Evolutionary conservation across 2,329 filamentous ascomycete genomes (phyloP).

Genomic region (Tolypocladium inflatum): DNA sequence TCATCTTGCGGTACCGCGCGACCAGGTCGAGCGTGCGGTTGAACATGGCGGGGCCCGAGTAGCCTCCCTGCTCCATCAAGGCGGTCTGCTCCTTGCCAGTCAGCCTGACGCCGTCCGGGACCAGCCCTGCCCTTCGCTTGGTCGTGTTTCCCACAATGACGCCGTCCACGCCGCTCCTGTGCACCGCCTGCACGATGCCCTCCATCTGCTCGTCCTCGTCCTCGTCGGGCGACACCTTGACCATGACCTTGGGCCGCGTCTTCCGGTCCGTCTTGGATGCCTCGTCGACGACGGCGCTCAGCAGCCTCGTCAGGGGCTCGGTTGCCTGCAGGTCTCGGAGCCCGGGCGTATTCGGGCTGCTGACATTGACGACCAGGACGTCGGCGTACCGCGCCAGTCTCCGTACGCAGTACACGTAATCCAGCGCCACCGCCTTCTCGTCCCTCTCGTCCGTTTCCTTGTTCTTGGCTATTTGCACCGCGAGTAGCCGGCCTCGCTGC

Average conservation of each 20-base stretch:
- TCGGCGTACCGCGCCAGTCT: slow-evolving; percentile 82
- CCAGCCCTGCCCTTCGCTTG: slow-evolving; percentile 63
- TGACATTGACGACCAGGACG: slow-evolving; percentile 96
- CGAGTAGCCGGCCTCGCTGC: slow-evolving; percentile 63
- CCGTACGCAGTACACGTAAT: slow-evolving; percentile 85
- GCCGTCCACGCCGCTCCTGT: slow-evolving; percentile 78
- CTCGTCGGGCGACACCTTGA: slow-evolving; percentile 96
- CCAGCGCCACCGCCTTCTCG: slow-evolving; percentile 67
- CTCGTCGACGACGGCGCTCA: slow-evolving; percentile 74
- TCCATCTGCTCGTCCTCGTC: slow-evolving; percentile 75
- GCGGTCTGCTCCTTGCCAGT: slow-evolving; percentile 56
- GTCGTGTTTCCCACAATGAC: slow-evolving; percentile 98
- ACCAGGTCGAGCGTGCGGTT: slow-evolving; percentile 71
- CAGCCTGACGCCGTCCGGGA: slow-evolving; percentile 58
- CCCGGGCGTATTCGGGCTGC: slow-evolving; percentile 90
- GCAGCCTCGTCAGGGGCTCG: slow-evolving; percentile 70
- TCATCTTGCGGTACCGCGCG: slow-evolving; percentile 61
- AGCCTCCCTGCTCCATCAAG: slow-evolving; percentile 73
- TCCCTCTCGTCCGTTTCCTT: slow-evolving; percentile 82
- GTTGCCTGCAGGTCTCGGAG: slow-evolving; percentile 78
- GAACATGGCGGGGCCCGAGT: slow-evolving; percentile 86
- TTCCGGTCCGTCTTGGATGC: slow-evolving; percentile 60
- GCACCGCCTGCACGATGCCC: slow-evolving; percentile 81
- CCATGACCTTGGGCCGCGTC: slow-evolving; percentile 68
- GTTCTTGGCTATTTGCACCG: slow-evolving; percentile 95